These are phyloP conservation scores for Chrysoporthe puriensis DNA, from an alignment of 2,329 filamentous ascomycete genomes.

Conservation along the genomic window DNA sequence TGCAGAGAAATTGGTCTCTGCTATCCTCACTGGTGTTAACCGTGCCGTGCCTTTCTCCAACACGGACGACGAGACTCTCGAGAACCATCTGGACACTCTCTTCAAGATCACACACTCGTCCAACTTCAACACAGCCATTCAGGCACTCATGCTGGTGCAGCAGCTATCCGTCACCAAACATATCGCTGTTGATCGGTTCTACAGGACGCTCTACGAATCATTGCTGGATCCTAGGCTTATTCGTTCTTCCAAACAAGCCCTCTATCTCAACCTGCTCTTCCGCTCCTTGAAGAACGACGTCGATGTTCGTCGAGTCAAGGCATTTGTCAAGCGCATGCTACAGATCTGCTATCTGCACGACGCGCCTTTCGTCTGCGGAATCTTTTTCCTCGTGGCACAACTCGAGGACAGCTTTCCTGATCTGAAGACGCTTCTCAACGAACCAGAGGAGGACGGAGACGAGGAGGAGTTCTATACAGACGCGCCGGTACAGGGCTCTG, in stretches of 20 bases:
- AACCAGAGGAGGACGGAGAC: conserved; percentile 77
- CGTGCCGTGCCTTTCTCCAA: conserved; percentile 92
- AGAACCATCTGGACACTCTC: conserved; percentile 88
- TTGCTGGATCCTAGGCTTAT: conserved; percentile 86
- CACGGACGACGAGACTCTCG: conserved; percentile 77
- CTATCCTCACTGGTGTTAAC: conserved; percentile 91
- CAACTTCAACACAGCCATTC: conserved; percentile 98
- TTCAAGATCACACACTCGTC: conserved; percentile 97
- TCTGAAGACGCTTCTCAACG: conserved; percentile 75
- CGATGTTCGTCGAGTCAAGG: conserved; percentile 90
- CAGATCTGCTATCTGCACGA: conserved; percentile 89
- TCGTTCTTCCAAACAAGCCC: conserved; percentile 89
- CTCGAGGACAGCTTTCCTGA: conserved; percentile 79
- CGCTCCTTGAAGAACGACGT: conserved; percentile 86
- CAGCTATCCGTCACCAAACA: conserved; percentile 84
- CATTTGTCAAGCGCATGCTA: conserved; percentile 90
- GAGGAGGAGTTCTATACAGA: conserved; percentile 65
- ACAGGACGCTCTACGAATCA: conserved; percentile 93
- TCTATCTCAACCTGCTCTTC: conserved; percentile 92
- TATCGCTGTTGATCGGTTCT: conserved; percentile 86
- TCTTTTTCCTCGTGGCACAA: conserved; percentile 87
- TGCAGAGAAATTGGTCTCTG: conserved; percentile 89
- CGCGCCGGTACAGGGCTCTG: conserved; percentile 62
- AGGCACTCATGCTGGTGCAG: conserved; percentile 92
- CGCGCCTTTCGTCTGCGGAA: conserved; percentile 87